Percentiles rank a stretch among this genome's conserved stretches.
These are phyloP conservation scores for Kockiozyma suomiensis DNA, from an alignment of 805 yeast genomes.

Conservation along the genomic window DNA sequence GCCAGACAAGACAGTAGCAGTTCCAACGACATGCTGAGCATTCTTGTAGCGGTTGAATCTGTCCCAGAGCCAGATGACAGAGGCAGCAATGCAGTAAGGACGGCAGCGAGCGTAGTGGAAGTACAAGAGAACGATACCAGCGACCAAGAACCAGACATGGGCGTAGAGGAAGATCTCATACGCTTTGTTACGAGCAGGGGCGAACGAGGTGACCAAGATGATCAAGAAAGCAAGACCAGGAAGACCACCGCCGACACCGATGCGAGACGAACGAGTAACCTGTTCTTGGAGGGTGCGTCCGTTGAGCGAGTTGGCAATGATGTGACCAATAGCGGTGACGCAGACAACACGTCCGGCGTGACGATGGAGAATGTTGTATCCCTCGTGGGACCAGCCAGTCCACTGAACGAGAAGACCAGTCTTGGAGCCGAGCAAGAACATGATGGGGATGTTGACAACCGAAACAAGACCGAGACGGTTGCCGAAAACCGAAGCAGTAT, in stretches of 20 bases:
- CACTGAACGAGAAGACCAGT: slow-evolving; percentile 35
- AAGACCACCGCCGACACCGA: slow-evolving; percentile 34
- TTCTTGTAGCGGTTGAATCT: slow-evolving; percentile 32
- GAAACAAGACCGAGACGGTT: slow-evolving; percentile 34
- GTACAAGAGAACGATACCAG: slow-evolving; percentile 30
- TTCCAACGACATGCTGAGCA: slow-evolving; percentile 27
- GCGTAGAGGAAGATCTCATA: slow-evolving; percentile 34
- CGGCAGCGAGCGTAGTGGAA: slow-evolving; percentile 34
- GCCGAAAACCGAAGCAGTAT: slow-evolving; percentile 24
- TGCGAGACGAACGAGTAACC: slow-evolving; percentile 25
- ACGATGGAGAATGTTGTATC: slow-evolving; percentile 34
- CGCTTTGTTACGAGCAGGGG: slow-evolving; percentile 33
- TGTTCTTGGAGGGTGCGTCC: slow-evolving; percentile 26
- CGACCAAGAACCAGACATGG: slow-evolving; percentile 34
- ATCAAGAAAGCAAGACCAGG: slow-evolving; percentile 30
- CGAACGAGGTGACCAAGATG: slow-evolving; percentile 33
- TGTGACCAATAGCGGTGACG: slow-evolving; percentile 34
- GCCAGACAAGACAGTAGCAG: slow-evolving; percentile 29
- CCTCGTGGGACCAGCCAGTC: slow-evolving; percentile 36
- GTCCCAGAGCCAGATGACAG: slow-evolving; percentile 34
- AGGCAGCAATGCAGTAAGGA: slow-evolving; percentile 32
- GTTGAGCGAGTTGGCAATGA: slow-evolving; percentile 22
- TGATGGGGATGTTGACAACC: slow-evolving; percentile 35
- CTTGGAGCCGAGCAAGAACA: slow-evolving; percentile 35
- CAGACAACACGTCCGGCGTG: slow-evolving; percentile 35